Base-by-base conservation (phyloP, 1,284 basidiomycete genomes). In the Cutaneotrichosporon cyanovorans region DNA sequence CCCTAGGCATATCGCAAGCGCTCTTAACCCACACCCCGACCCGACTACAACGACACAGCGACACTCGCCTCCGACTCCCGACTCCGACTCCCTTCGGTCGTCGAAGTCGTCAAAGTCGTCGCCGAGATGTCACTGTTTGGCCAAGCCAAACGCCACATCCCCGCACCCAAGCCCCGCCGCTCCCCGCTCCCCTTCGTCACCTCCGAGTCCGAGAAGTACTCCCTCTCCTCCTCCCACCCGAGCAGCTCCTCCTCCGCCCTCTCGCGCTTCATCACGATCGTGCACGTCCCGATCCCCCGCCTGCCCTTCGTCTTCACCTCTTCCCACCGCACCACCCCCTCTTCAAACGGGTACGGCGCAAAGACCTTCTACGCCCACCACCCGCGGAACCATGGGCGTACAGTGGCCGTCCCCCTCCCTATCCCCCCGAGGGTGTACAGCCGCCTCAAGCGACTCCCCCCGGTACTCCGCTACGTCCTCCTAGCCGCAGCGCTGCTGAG, bases 391-490 rank as follows among this genome's bases (percentile, higher is more conserved):
- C 53, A 18, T 62, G 64, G 42, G 7, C 25, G 25, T 12, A 28
- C 25, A 12, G 42, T 69, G 28, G 53, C 61, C 5, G 25, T 73
- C 1, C 68, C 61, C 52, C 62, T 85, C 38, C 81, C 80, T 48
- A 85, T 88, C 60, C 78, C 83, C 9, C 73, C 76, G 2, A 76
- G 79, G 56, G 51, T 79, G 9, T 65, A 53, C 28, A 55, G 57
- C 50, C 77, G 76, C 45, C 65, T 83, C 48, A 67, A 77, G 39
- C 43, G 60, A 19, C 44, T 63, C n/a, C 50, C 57, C 56, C 80
- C 81, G 75, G 57, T 82, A 77, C 12, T 77, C 74, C 25, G 65
- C 76, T 41, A 62, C 79, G 40, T 68, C 79, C 31, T 75, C 2
- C 50, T 82, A 40, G 70, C 75, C 46, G 35, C 82, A 19, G 61